Evolutionary conservation across 176 grass and related monocot genomes (phyloP).

Genomic region (Panicum miliaceum): DNA sequence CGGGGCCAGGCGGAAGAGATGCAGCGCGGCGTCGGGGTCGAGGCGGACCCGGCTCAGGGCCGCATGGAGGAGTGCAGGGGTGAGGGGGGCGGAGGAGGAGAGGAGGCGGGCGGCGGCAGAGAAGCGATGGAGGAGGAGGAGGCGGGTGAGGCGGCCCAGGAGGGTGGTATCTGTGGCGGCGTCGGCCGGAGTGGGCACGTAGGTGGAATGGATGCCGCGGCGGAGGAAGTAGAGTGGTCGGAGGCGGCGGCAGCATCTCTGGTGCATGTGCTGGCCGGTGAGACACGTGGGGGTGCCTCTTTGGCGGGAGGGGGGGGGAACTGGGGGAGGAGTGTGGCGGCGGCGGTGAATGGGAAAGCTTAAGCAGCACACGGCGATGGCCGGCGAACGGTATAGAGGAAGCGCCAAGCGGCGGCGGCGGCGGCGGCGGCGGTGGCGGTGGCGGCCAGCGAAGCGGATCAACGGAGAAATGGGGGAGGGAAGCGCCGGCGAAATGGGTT

Average conservation of each 20-base stretch:
- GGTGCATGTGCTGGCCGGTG: slow-evolving; percentile 34
- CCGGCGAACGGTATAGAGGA: neutral
- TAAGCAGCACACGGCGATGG: neutral
- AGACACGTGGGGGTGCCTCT: neutral
- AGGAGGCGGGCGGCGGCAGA: slow-evolving; percentile 58
- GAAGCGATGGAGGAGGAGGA: slow-evolving; percentile 82
- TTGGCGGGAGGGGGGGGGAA: neutral
- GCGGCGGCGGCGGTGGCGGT: slow-evolving; percentile 6
- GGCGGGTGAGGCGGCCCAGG: slow-evolving; percentile 73
- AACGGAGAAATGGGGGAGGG: slow-evolving; percentile 4
- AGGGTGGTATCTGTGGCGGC: slow-evolving; percentile 36
- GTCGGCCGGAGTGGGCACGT: neutral
- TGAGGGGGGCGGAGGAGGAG: slow-evolving; percentile 52
- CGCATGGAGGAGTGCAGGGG: slow-evolving; percentile 62
- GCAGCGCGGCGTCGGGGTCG: slow-evolving; percentile 60
- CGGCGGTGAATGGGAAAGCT: neutral
- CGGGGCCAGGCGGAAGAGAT: slow-evolving; percentile 63
- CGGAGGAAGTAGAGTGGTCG: slow-evolving; percentile 28
- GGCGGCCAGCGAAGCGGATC: slow-evolving; percentile 31
- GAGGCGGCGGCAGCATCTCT: slow-evolving; percentile 24
- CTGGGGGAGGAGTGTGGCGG: neutral
- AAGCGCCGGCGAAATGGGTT: neutral
- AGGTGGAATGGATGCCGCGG: slow-evolving; percentile 45
- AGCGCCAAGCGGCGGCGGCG: neutral
- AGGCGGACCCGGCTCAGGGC: slow-evolving; percentile 73